These are phyloP conservation scores for Crithidia brevicula DNA, from an alignment of 208 protist genomes.

Conservation along the genomic window DNA sequence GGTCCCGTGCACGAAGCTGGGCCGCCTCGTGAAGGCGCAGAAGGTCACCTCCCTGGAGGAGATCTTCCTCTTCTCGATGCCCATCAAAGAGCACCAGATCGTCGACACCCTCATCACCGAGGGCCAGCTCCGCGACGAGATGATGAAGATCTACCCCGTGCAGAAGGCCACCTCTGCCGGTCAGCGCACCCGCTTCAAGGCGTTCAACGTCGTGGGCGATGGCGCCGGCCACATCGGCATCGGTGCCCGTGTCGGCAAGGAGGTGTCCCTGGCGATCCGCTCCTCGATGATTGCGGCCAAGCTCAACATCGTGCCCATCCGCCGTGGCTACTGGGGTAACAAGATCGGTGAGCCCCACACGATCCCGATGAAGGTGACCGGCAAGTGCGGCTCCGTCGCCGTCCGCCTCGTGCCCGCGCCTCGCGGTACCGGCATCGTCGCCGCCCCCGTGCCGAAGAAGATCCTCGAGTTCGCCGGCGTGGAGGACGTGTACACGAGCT, in stretches of 20 bases:
- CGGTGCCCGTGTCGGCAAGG: slow-evolving; percentile 98
- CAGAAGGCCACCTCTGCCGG: slow-evolving; percentile 99
- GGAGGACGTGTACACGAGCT: slow-evolving; percentile 98
- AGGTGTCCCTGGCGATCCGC: slow-evolving; percentile 99
- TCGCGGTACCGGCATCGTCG: slow-evolving; percentile 99
- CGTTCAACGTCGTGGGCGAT: slow-evolving; percentile 99
- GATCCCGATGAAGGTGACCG: slow-evolving; percentile 98
- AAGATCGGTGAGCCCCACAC: slow-evolving; percentile 99
- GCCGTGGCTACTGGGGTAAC: slow-evolving; percentile 99
- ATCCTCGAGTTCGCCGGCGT: slow-evolving; percentile 98
- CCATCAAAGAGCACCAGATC: slow-evolving; percentile 99
- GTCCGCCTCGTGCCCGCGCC: slow-evolving; percentile 99
- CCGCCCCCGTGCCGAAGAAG: slow-evolving; percentile 98
- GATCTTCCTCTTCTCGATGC: slow-evolving; percentile 99
- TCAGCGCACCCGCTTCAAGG: slow-evolving; percentile 99
- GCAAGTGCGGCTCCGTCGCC: slow-evolving; percentile 99
- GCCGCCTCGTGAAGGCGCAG: slow-evolving; percentile 96
- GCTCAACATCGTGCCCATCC: slow-evolving; percentile 98
- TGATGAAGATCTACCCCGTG: slow-evolving; percentile 99
- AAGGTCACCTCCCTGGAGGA: slow-evolving; percentile 98
- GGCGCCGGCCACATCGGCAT: slow-evolving; percentile 98
- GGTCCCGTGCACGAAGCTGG: slow-evolving; percentile 99
- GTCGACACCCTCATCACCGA: slow-evolving; percentile 97
- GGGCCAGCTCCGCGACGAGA: slow-evolving; percentile 87
- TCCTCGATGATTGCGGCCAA: slow-evolving; percentile 98